Conservation (phyloP, 768 basidiomycete genomes). For the Suillus subaureus region DNA sequence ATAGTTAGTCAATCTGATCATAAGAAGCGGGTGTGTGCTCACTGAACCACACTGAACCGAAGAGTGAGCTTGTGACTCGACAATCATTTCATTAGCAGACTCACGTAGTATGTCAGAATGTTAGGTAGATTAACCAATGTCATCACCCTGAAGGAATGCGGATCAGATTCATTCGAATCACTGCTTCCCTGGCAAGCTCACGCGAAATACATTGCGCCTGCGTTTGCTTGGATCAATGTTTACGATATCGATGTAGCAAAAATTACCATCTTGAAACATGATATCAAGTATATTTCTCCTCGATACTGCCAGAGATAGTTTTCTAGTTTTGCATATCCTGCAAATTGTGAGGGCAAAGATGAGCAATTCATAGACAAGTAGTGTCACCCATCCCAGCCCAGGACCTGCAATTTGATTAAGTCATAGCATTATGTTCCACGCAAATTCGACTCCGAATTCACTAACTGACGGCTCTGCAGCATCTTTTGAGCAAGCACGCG, state of each 20-base stretch:
- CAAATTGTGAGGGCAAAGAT: no score
- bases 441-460: neutral
- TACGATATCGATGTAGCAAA: neutral
- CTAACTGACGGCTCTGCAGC: neutral
- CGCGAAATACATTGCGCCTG: conserved; percentile 61
- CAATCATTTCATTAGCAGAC: neutral
- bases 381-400: conserved; percentile 49
- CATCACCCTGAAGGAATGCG: conserved; percentile 44
- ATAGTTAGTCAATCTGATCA: neutral
- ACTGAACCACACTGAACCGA: neutral
- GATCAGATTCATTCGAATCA: neutral
- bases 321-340: conserved; percentile 43
- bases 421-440: neutral
- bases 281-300: conserved; percentile 42
- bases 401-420: conserved; percentile 20
- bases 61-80: neutral
- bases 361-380: conserved; percentile 38
- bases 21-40: neutral
- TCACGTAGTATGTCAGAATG: conserved; percentile 43
- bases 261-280: conserved; percentile 52
- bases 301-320: conserved; percentile 24
- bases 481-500: neutral
- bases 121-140: conserved; percentile 52
- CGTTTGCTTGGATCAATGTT: neutral
- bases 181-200: conserved; percentile 27